Conservation (phyloP, 257 asterid species). For the Jasminum sambac region DNA sequence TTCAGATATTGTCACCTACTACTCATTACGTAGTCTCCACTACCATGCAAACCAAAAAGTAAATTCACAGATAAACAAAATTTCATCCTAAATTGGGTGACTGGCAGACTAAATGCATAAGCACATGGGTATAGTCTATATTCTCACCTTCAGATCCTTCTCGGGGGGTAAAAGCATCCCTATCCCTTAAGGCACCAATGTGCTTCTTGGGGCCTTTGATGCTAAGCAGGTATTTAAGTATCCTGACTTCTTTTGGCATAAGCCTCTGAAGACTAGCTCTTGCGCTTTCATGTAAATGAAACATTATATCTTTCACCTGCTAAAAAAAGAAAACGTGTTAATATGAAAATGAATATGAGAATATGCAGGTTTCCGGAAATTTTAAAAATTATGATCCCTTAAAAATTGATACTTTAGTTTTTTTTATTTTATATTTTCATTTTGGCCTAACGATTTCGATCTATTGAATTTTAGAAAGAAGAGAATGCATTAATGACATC, state of each 20-base stretch:
- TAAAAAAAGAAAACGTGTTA: conserved; percentile 21
- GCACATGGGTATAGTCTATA: conserved; percentile 38
- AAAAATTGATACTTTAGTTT: neutral
- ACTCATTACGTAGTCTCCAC: no score
- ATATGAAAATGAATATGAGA: neutral
- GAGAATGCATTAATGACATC: no score
- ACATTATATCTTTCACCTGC: no score
- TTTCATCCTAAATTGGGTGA: neutral
- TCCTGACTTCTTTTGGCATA: conserved; percentile 90
- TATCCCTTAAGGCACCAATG: conserved; percentile 64
- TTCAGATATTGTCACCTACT: no score
- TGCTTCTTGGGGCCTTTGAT: conserved; percentile 85
- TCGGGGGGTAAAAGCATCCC: conserved; percentile 97
- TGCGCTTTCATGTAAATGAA: conserved; percentile 68
- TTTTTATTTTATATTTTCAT: no score
- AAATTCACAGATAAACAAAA: neutral
- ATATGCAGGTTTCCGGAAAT: neutral
- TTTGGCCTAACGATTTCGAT: neutral
- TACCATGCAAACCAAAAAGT: neutral
- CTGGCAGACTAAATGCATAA: neutral
- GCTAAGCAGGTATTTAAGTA: conserved; percentile 75
- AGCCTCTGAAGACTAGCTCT: conserved; percentile 83
- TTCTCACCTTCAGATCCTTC: no score
- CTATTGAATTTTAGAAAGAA: no score
- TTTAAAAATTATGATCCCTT: neutral